Evolutionary conservation across 176 grass and related monocot species (phyloP), one percentile per base, ranked within the genome.

Genomic region (Triticum dicoccoides): DNA sequence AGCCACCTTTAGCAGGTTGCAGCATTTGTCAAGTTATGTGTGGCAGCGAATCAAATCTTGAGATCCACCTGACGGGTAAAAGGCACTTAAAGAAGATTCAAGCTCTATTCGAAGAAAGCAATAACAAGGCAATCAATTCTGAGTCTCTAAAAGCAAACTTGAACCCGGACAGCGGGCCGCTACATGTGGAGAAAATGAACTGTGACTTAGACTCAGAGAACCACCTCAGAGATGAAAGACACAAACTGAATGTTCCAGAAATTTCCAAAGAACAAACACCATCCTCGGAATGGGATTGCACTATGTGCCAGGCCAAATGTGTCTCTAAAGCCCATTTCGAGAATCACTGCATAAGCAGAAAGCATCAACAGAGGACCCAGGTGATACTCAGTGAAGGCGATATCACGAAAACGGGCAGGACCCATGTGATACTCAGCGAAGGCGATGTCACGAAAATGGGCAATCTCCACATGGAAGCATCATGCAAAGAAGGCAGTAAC

Each of bases 401-500:
- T n/a, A 24, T n/a, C n/a, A 24, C n/a, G n/a, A 62, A 24, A 62
- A 24, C 59, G 0, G 9, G 59, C 59, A 52, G 29, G 73, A 11
- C 17, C 42, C 25, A 10, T 7, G 72, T 9, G 72, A 5, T 32
- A 18, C 45, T 52, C 45, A 45, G 25, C 25, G 14, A 76, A 66
- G 69, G 61, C 45, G 9, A 32, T 5, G 27, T 17, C 27, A 21
- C 14, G 0, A 66, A 65, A 24, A 38, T 37, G 18, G 20, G 59
- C 6, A 11, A 18, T 33, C 27, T 49, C 11, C n/a, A 52, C 72
- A 49, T 73, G 24, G 74, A 65, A 38, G 75, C 25, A 42, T 33
- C 86, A 32, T 61, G 82, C 30, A 30, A 82, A 66, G 78, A 86
- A 86, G 65, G 73, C n/a, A 76, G 44, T 56, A 77, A 56, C 14